Evolutionary conservation across 2,329 filamentous ascomycete species (phyloP).

Genomic region (Colletotrichum australisinense): DNA sequence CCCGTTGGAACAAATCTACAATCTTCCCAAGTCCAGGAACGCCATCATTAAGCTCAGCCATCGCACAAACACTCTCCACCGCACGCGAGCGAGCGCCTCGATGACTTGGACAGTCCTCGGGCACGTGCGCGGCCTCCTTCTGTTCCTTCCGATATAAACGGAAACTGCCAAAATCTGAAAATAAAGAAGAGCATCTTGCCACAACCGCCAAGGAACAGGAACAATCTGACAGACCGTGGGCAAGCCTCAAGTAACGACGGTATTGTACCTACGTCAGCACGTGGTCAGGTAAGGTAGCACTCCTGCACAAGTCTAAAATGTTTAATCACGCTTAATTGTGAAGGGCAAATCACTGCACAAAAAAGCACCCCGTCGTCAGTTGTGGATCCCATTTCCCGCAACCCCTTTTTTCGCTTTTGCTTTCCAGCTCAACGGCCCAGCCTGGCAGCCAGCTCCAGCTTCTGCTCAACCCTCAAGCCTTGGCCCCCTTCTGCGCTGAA

Average conservation of each 20-base stretch:
- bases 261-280: no score
- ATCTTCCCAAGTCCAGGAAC: background rate
- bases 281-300: background rate
- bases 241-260: background rate
- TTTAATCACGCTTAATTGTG: background rate
- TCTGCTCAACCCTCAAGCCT: background rate
- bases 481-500: background rate
- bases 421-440: background rate
- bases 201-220: background rate
- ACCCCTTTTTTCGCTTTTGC: background rate
- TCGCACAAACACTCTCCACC: background rate
- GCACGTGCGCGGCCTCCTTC: background rate
- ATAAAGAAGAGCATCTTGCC: background rate
- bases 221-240: background rate
- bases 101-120: background rate
- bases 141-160: background rate
- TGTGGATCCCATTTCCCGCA: conserved; percentile 2
- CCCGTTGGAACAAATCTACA: background rate
- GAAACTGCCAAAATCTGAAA: background rate
- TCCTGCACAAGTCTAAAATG: background rate
- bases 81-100: background rate
- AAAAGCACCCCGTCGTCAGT: background rate
- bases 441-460: no score
- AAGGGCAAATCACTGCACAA: background rate
- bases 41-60: background rate